A percentile compares a stretch with the other conserved stretches of the same genome.
Conservation (phyloP, 2,329 filamentous ascomycete genomes). For the Harringtonia lauricola region DNA sequence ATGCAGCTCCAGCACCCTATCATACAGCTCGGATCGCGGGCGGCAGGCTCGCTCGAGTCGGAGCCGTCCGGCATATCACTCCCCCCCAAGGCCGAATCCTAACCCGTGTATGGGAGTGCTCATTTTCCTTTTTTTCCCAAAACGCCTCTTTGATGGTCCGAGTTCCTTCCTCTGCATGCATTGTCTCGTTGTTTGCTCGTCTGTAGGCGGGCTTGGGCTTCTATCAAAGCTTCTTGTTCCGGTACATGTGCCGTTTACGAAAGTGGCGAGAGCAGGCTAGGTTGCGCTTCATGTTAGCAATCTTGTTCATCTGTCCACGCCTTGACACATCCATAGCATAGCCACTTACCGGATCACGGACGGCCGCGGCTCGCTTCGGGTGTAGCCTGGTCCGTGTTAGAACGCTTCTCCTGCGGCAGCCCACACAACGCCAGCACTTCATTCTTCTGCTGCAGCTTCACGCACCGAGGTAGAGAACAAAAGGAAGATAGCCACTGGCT, state of each 20-base stretch:
- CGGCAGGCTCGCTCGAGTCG: background rate
- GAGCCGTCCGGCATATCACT: too few species aligned
- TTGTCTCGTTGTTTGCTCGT: too few species aligned
- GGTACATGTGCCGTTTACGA: constrained; percentile 35
- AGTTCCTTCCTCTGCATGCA: too few species aligned
- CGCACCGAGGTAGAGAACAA: constrained; percentile 92
- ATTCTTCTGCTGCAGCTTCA: background rate
- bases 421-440: too few species aligned
- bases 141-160: too few species aligned
- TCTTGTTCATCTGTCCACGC: too few species aligned
- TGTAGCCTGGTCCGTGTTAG: constrained; percentile 57
- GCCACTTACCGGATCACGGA: constrained; percentile 41
- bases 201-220: too few species aligned
- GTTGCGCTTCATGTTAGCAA: background rate
- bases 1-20: constrained; percentile 2
- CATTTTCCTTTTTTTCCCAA: background rate
- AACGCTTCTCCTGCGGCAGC: too few species aligned
- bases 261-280: constrained; percentile 52
- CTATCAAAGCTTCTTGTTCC: too few species aligned
- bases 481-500: constrained; percentile 68
- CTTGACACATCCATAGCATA: background rate
- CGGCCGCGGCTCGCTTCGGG: constrained; percentile 83
- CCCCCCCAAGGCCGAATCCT: too few species aligned
- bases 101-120: constrained; percentile 2
- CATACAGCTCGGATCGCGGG: constrained; percentile 6